Conservation (phyloP, 83 land plant species). For the Picea abies region DNA sequence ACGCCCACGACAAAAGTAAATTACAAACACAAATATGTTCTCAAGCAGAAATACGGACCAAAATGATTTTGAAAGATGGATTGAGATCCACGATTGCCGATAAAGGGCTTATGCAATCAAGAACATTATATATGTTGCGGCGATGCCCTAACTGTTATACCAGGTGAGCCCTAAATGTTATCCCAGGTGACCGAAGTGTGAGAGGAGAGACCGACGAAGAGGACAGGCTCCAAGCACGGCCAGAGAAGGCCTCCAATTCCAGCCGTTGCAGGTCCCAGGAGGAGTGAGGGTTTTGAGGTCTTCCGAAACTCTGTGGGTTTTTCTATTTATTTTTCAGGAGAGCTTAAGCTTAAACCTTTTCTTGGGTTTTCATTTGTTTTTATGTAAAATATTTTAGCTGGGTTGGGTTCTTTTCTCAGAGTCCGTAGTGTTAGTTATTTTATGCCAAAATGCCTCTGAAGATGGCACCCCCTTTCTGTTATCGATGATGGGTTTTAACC, state of each 20-base stretch:
- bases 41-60: too few relatives aligned
- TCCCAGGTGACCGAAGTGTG: background rate
- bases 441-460: background rate
- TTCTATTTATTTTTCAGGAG: background rate
- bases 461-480: background rate
- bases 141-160: background rate
- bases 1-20: too few relatives aligned
- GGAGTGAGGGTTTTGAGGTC: conserved; percentile 12
- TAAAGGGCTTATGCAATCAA: too few relatives aligned
- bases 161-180: background rate
- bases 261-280: background rate
- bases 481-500: background rate
- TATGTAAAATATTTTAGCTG: background rate
- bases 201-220: background rate
- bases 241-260: background rate
- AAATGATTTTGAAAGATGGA: background rate
- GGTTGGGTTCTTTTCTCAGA: background rate
- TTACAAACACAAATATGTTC: too few relatives aligned
- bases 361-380: background rate
- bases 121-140: background rate
- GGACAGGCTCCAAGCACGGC: background rate
- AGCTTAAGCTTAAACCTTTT: background rate
- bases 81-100: background rate
- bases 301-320: conserved; percentile 7
- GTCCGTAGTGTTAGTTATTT: background rate